Evolutionary conservation across 805 yeast genomes (phyloP).

Genomic region (Hyphopichia homilentoma): DNA sequence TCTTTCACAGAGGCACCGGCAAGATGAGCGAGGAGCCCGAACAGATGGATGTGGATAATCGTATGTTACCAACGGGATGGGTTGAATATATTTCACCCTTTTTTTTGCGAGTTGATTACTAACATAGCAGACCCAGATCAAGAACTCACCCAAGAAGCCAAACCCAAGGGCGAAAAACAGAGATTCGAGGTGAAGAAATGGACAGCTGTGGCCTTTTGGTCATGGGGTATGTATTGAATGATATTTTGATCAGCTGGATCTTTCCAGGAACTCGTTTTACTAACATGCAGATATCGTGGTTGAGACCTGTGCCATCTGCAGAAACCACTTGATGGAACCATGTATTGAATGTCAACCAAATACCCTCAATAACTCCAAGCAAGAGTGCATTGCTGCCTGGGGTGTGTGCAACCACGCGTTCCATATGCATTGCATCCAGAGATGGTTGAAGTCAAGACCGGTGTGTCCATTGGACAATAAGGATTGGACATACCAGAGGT

Average conservation of each 20-base stretch:
- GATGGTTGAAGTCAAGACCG: constrained; percentile 93
- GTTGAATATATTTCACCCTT: no score
- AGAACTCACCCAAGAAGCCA: constrained; percentile 19
- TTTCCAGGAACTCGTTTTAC: constrained; percentile 6
- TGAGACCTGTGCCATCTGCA: constrained; percentile 96
- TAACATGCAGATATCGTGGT: constrained; percentile 62
- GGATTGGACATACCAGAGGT: constrained; percentile 74
- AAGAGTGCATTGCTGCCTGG: constrained; percentile 93
- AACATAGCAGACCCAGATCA: constrained; percentile 10
- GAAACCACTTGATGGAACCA: constrained; percentile 97
- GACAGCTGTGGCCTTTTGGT: constrained; percentile 99
- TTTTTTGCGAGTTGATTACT: no score
- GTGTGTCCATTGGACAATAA: constrained; percentile 95
- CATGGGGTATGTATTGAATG: constrained; percentile 92
- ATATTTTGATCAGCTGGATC: constrained; percentile 12
- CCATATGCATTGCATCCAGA: constrained; percentile 92
- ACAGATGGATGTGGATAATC: constrained; percentile 31
- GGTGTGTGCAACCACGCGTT: constrained; percentile 98
- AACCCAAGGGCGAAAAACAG: constrained; percentile 41
- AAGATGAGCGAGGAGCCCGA: constrained; percentile 18
- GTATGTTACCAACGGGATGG: no score
- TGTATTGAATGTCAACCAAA: constrained; percentile 96
- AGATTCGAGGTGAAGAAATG: constrained; percentile 93
- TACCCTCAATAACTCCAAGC: constrained; percentile 54
- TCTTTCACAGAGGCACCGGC: no score